Base-by-base conservation (phyloP, 2,329 filamentous ascomycete species). In the Talaromyces sp. region DNA sequence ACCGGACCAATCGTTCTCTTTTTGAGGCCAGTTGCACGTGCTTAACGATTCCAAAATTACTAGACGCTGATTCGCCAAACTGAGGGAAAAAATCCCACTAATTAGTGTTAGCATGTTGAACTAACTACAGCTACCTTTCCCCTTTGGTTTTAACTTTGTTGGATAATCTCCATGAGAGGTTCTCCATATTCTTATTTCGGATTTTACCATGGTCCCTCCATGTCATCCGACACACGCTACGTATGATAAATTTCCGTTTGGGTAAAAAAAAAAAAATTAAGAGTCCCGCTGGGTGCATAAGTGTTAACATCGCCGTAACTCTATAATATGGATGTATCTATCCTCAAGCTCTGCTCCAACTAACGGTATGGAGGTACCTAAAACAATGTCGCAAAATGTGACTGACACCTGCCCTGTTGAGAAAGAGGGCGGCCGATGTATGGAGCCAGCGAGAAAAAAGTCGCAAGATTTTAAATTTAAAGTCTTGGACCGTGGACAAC, bases 111-210 rank as follows among this genome's bases (percentile, higher is more conserved):
- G 27, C 7, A 31, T 6, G 27, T 31, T 31, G 27, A 31, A 31
- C 27, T 31, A 31, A 49, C 45, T 25, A 17, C 47, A 50, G 17
- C 25, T 17, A 50, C n/a, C n/a, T 31, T 35, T 35, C n/a, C 50
- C 50, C 31, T 19, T 35, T 37, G 31, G 17, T n/a, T 31, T n/a
- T 33, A 15, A 31, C 25, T 31, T 50, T 50, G 49, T 52, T 52
- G 49, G 49, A 31, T 6, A 33, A 37, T 19, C 50, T 15, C 52
- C 33, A 25, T 37, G 5, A 9, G n/a, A 35, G 17, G 17, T 35
- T 35, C 52, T 37, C 52, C 33, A 56, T 56, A 39, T 56, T 56
- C 52, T 39, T 56, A 56, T 56, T 56, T 56, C 10, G 15, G 4
- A 10, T 17, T 54, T 22, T 19, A n/a, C 49, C 27, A 15, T 47